Conservation (phyloP, 2,329 filamentous ascomycete species). For the Zopfia rhizophila region DNA sequence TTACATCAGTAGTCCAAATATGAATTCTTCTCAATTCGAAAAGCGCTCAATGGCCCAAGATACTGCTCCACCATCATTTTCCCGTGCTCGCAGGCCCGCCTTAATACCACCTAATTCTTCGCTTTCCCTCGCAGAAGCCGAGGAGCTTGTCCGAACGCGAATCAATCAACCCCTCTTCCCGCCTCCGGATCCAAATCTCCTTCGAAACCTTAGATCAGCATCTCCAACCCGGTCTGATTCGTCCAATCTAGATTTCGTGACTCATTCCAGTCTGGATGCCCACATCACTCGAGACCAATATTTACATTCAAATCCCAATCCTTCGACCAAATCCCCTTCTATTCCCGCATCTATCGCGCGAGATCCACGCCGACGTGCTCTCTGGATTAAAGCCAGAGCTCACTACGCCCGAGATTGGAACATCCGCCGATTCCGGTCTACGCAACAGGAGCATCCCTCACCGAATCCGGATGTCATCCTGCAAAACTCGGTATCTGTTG, state of each 20-base stretch:
- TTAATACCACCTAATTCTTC: slow-evolving; percentile 20
- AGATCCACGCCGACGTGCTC: slow-evolving; percentile 17
- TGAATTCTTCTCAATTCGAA: background rate
- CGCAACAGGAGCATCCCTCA: no score
- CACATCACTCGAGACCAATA: background rate
- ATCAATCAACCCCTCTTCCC: slow-evolving; percentile 25
- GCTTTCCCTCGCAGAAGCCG: slow-evolving; percentile 23
- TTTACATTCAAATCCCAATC: slow-evolving; percentile 1
- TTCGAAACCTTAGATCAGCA: slow-evolving; percentile 9
- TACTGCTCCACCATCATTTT: slow-evolving; percentile 8
- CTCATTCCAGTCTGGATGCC: background rate
- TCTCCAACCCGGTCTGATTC: slow-evolving; percentile 2
- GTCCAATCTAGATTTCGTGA: background rate
- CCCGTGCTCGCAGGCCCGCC: slow-evolving; percentile 20
- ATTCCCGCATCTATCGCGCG: slow-evolving; percentile 10
- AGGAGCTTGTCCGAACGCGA: slow-evolving; percentile 21
- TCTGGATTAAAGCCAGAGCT: slow-evolving; percentile 26
- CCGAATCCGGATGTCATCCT: background rate
- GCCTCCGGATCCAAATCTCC: slow-evolving; percentile 19
- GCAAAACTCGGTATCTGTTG: background rate
- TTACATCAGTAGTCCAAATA: slow-evolving; percentile 13
- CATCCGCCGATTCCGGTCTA: slow-evolving; percentile 1
- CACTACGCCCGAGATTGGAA: slow-evolving; percentile 26
- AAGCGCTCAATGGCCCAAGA: slow-evolving; percentile 8
- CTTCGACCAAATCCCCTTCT: background rate